Evolutionary conservation across 257 asterid species (phyloP).

Genomic region (Gentiana straminea): DNA sequence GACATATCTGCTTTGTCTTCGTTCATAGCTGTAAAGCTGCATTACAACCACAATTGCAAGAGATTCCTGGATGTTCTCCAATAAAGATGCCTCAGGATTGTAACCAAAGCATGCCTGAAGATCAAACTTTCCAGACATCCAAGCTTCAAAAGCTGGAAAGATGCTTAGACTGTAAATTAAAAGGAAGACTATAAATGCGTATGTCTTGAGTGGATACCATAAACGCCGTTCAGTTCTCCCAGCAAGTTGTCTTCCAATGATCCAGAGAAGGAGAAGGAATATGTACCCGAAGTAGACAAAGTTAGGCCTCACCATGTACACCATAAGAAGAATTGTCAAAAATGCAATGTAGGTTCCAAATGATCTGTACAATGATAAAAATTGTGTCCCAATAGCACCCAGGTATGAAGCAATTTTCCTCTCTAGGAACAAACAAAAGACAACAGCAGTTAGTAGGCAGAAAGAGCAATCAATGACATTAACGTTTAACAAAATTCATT

Average conservation of each 20-base stretch:
- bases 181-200: slow-evolving; percentile 57
- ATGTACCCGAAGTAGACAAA: slow-evolving; percentile 81
- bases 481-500: too few species aligned
- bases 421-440: slow-evolving; percentile 40
- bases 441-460: slow-evolving; percentile 16
- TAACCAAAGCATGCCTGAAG: slow-evolving; percentile 65
- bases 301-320: slow-evolving; percentile 81
- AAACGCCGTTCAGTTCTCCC: slow-evolving; percentile 80
- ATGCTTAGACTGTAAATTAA: slow-evolving; percentile 66
- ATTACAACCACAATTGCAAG: slow-evolving; percentile 82
- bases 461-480: not conserved
- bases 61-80: slow-evolving; percentile 83
- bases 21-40: slow-evolving; percentile 98
- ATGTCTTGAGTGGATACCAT: slow-evolving; percentile 95
- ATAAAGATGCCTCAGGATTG: slow-evolving; percentile 49
- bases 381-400: slow-evolving; percentile 75
- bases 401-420: slow-evolving; percentile 85
- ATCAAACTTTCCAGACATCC: slow-evolving; percentile 68
- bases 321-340: slow-evolving; percentile 79
- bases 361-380: slow-evolving; percentile 78
- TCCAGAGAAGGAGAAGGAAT: slow-evolving; percentile 93
- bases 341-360: slow-evolving; percentile 90
- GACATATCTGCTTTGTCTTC: slow-evolving; percentile 78
- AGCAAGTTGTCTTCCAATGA: slow-evolving; percentile 81
- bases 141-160: slow-evolving; percentile 68